Conservation (phyloP, 148 eudicot species). For the Chenopodium formosanum region DNA sequence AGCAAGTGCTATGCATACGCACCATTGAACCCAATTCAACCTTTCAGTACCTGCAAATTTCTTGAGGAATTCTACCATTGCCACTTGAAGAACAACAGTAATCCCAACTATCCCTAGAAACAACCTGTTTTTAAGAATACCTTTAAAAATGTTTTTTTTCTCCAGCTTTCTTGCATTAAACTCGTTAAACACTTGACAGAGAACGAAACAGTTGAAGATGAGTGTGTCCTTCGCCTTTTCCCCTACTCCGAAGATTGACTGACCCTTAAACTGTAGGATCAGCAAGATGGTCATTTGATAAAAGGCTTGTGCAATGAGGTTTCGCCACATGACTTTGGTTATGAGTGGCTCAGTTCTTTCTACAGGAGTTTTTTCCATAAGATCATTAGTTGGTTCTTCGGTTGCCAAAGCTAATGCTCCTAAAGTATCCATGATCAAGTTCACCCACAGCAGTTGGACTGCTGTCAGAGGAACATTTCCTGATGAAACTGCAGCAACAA, state of each 20-base stretch:
- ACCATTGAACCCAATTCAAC: conserved; percentile 32
- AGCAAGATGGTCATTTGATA: conserved; percentile 38
- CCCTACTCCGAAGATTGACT: conserved; percentile 23
- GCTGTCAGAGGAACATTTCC: conserved; percentile 31
- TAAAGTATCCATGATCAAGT: conserved; percentile 43
- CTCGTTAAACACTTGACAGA: conserved; percentile 39
- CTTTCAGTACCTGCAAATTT: conserved; percentile 29
- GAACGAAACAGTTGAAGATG: conserved; percentile 43
- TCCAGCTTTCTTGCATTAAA: conserved; percentile 28
- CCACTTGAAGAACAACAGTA: conserved; percentile 25
- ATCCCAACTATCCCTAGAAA: conserved; percentile 17
- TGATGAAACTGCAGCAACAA: conserved; percentile 39
- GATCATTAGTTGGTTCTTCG: conserved; percentile 34
- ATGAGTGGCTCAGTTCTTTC: conserved; percentile 31
- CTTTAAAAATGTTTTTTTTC: conserved; percentile 25
- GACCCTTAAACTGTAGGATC: conserved; percentile 34
- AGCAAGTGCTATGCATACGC: conserved; percentile 24
- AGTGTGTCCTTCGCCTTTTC: conserved; percentile 34
- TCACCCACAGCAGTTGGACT: conserved; percentile 33
- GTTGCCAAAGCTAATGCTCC: conserved; percentile 47
- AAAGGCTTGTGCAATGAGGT: conserved; percentile 33
- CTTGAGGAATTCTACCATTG: conserved; percentile 31
- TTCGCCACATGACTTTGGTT: conserved; percentile 36
- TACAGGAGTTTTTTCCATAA: conserved; percentile 32
- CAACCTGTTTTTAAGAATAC: conserved; percentile 1